phyloP scores from a whole-genome alignment of 306 rosid species.

The Pachyrhizus erosus region DNA sequence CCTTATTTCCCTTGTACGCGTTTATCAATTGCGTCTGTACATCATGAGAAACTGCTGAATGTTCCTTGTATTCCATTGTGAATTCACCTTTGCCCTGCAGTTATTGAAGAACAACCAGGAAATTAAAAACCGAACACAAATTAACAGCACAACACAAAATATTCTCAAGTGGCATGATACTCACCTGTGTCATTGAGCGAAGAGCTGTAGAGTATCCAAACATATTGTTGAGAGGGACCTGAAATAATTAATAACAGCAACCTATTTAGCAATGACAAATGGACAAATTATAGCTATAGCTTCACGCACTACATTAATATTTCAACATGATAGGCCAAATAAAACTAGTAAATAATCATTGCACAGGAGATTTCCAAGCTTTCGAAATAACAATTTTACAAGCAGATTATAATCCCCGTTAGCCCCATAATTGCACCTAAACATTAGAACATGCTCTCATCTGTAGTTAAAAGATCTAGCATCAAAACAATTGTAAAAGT shows the following conservation, averaged over 20 bases:
- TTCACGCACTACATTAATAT: not conserved
- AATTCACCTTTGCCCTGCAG: conserved; percentile 98
- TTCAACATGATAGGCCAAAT: conserved; percentile 14
- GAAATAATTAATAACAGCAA: conserved; percentile 41
- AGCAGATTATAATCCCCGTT: not conserved
- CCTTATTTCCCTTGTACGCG: conserved; percentile 71
- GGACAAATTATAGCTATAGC: not conserved
- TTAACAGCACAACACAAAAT: not conserved
- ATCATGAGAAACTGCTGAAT: conserved; percentile 79
- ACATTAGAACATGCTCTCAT: not conserved
- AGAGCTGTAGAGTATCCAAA: conserved; percentile 93
- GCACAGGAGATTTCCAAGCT: not conserved
- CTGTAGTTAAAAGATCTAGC: not conserved
- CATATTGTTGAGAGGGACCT: conserved; percentile 98
- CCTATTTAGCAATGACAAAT: conserved; percentile 28
- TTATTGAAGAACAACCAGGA: not conserved
- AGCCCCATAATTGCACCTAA: not conserved
- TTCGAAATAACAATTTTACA: not conserved
- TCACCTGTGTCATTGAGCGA: conserved; percentile 97
- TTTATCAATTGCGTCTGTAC: conserved; percentile 84
- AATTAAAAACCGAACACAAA: not conserved
- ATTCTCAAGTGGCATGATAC: not conserved
- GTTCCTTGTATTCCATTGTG: conserved; percentile 99
- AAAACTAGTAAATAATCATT: not conserved
- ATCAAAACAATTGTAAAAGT: not conserved